Percentiles rank a stretch among this genome's conserved stretches.
phyloP scores from a whole-genome alignment of 805 yeast species.

The Kluyveromyces aestuarii region DNA sequence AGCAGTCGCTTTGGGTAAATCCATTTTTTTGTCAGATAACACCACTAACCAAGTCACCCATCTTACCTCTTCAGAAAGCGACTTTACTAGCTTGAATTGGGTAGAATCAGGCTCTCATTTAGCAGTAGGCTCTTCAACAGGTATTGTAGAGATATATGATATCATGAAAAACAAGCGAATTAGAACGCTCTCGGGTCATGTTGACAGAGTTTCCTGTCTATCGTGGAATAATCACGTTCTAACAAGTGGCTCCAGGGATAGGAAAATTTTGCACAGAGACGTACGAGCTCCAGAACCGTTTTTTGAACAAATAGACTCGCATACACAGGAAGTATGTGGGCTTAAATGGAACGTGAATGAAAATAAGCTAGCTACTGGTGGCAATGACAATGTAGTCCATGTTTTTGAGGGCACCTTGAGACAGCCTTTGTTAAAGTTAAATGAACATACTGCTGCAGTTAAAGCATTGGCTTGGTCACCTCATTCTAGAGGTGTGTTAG shows the following conservation, averaged over 20 bases:
- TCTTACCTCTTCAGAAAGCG: conserved; percentile 64
- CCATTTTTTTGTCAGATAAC: conserved; percentile 89
- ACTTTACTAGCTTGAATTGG: conserved; percentile 86
- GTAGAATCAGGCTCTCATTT: conserved; percentile 89
- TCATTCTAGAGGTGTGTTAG: conserved; percentile 86
- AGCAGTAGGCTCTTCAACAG: conserved; percentile 84
- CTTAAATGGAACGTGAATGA: conserved; percentile 88
- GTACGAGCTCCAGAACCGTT: conserved; percentile 81
- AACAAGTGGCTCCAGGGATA: conserved; percentile 80
- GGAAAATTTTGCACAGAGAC: conserved; percentile 79
- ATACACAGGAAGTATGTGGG: conserved; percentile 94
- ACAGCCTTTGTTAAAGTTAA: conserved; percentile 61
- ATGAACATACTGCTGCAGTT: conserved; percentile 89
- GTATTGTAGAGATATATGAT: conserved; percentile 92
- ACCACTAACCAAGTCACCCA: conserved; percentile 73
- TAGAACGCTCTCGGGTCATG: conserved; percentile 88
- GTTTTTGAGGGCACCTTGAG: conserved; percentile 77
- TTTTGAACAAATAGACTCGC: conserved; percentile 60
- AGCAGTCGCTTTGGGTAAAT: conserved; percentile 83
- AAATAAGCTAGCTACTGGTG: conserved; percentile 89
- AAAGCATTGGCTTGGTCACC: conserved; percentile 98
- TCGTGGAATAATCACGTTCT: conserved; percentile 92
- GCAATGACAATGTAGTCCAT: conserved; percentile 77
- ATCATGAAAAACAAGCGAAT: conserved; percentile 73
- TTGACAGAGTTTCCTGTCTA: conserved; percentile 72